These are phyloP conservation scores for Funneliformis caledonium DNA, from an alignment of 371 early-diverging fungal genomes.

Conservation along the genomic window DNA sequence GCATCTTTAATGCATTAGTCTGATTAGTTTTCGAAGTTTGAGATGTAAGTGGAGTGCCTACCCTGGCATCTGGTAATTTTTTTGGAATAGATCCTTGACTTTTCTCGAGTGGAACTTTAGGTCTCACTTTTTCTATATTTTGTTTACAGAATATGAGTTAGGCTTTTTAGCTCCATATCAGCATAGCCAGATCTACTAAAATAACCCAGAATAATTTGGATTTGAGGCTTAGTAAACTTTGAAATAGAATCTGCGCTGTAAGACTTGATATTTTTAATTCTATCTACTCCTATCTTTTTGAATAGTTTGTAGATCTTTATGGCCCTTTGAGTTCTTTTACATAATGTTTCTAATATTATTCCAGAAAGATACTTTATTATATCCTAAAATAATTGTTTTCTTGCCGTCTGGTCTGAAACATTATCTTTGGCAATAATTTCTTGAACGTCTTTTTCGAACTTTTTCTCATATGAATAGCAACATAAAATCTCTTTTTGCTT, in stretches of 20 bases:
- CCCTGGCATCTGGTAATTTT: no score
- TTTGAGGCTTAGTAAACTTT: background rate
- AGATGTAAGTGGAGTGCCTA: no score
- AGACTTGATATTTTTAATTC: background rate
- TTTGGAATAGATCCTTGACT: no score
- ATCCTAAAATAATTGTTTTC: slow-evolving; percentile 19
- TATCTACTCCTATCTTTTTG: slow-evolving; percentile 11
- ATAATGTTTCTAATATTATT: background rate
- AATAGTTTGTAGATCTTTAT: slow-evolving; percentile 15
- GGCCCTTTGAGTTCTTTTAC: slow-evolving; percentile 18
- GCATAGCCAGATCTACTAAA: background rate
- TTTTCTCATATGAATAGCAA: background rate
- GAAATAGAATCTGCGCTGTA: slow-evolving; percentile 34
- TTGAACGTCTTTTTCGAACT: background rate
- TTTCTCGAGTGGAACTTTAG: no score
- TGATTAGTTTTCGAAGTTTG: no score
- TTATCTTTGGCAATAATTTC: slow-evolving; percentile 8
- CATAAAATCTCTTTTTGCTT: slow-evolving; percentile 35
- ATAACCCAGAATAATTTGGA: slow-evolving; percentile 3
- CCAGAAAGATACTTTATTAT: slow-evolving; percentile 1
- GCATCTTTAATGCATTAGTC: no score
- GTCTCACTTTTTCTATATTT: no score
- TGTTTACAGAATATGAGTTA: no score
- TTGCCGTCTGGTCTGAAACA: slow-evolving; percentile 3
- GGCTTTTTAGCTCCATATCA: no score